Percentiles rank a stretch among this genome's conserved stretches.
Conservation (phyloP, 2,329 filamentous ascomycete species). For the Neofusicoccum ribis region DNA sequence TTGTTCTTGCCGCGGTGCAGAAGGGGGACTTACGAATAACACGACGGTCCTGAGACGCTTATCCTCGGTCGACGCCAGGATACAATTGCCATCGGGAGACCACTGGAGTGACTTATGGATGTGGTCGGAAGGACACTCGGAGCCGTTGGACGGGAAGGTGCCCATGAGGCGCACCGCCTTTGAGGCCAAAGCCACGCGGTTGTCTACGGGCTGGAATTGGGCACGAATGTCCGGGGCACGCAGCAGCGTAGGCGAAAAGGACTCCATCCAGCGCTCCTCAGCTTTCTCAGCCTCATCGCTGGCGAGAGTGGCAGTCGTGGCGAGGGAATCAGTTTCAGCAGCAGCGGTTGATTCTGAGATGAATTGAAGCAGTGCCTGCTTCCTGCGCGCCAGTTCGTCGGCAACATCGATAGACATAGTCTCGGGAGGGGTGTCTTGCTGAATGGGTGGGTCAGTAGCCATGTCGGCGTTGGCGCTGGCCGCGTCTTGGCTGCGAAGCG, state of each 20-base stretch:
- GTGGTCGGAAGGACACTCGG: neutral
- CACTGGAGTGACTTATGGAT: conserved; percentile 27
- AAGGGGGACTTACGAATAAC: neutral
- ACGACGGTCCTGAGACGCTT: conserved; percentile 44
- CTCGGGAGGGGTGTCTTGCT: too few relatives aligned
- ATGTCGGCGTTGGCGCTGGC: neutral
- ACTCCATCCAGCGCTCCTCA: too few relatives aligned
- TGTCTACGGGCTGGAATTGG: too few relatives aligned
- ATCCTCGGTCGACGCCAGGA: conserved; percentile 56
- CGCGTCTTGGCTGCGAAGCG: neutral
- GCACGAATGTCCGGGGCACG: too few relatives aligned
- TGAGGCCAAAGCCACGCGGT: neutral
- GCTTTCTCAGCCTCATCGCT: too few relatives aligned
- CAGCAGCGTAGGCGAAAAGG: too few relatives aligned
- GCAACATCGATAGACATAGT: too few relatives aligned
- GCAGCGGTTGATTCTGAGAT: too few relatives aligned
- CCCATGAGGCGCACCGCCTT: neutral
- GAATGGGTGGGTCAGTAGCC: neutral
- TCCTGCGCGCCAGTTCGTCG: too few relatives aligned
- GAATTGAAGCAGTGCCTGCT: too few relatives aligned
- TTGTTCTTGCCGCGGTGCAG: neutral
- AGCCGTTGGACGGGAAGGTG: neutral
- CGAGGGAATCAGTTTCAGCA: too few relatives aligned
- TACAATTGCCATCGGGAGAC: conserved; percentile 58
- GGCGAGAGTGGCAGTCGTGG: too few relatives aligned